These are phyloP conservation scores for Kurtzmaniella quercitrusa DNA, from an alignment of 1,139 yeast species.

Conservation along the genomic window DNA sequence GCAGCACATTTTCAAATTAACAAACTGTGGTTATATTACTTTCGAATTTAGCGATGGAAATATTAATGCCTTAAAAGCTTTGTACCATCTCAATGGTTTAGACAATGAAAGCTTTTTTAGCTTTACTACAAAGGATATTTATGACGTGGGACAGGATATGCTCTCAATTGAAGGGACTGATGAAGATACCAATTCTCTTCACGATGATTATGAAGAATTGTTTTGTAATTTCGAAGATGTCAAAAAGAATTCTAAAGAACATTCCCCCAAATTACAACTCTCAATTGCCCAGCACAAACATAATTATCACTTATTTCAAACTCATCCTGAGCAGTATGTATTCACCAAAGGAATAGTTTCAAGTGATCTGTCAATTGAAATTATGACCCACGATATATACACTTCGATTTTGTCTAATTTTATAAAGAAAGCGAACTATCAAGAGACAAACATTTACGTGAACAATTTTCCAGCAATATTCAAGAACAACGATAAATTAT, in stretches of 20 bases:
- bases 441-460: slow-evolving; percentile 59
- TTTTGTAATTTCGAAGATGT: not conserved
- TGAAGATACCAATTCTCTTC: slow-evolving; percentile 9
- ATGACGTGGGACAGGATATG: slow-evolving; percentile 13
- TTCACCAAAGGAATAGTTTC: slow-evolving; percentile 4
- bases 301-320: slow-evolving; percentile 26
- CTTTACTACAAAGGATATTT: slow-evolving; percentile 15
- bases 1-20: slow-evolving; percentile 14
- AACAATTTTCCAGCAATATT: slow-evolving; percentile 46
- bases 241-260: slow-evolving; percentile 5
- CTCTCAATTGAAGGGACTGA: slow-evolving; percentile 6
- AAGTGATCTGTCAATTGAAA: slow-evolving; percentile 2
- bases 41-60: slow-evolving; percentile 20
- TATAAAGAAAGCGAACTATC: slow-evolving; percentile 29
- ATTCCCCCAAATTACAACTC: not conserved
- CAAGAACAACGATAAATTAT: slow-evolving; percentile 34
- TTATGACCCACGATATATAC: slow-evolving; percentile 5
- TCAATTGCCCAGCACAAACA: slow-evolving; percentile 38
- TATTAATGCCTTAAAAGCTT: slow-evolving; percentile 24
- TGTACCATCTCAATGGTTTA: slow-evolving; percentile 29
- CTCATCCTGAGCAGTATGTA: slow-evolving; percentile 11
- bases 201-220: slow-evolving; percentile 8
- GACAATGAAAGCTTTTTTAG: slow-evolving; percentile 23
- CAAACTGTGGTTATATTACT: slow-evolving; percentile 29
- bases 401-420: slow-evolving; percentile 2